A percentile compares a stretch with the other conserved stretches of the same genome.
phyloP scores from a whole-genome alignment of 2,329 filamentous ascomycete genomes.

The Torrubiella hemipterigena region DNA sequence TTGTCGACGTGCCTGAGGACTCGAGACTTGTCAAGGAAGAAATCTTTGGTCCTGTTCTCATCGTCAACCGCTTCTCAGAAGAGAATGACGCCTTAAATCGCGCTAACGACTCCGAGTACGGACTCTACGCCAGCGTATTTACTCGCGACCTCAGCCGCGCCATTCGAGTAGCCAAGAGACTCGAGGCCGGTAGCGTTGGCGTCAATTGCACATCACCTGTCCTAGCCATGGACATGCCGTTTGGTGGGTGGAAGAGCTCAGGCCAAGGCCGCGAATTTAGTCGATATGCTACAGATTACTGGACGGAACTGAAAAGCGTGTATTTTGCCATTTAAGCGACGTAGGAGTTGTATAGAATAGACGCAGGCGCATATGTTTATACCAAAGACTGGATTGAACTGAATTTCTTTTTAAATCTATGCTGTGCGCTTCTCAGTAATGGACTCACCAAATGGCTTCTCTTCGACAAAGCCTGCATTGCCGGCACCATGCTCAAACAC shows the following conservation, averaged over 20 bases:
- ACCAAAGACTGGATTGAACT: not conserved
- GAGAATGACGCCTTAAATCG: slow-evolving; percentile 61
- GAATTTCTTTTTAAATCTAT: not conserved
- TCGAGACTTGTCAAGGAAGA: slow-evolving; percentile 83
- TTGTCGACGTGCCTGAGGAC: slow-evolving; percentile 60
- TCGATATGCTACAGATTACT: too few relatives aligned
- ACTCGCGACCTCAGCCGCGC: slow-evolving; percentile 67
- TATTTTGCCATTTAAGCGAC: too few relatives aligned
- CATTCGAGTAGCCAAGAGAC: slow-evolving; percentile 57
- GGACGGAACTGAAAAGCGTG: too few relatives aligned
- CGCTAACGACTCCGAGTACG: slow-evolving; percentile 62
- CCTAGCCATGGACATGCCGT: too few relatives aligned
- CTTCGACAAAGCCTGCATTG: slow-evolving; percentile 37
- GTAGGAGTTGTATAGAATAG: too few relatives aligned
- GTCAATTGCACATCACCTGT: too few relatives aligned
- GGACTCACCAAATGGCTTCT: slow-evolving; percentile 34
- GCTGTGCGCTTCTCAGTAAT: slow-evolving; percentile 48
- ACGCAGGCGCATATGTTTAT: too few relatives aligned
- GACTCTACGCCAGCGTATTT: slow-evolving; percentile 66
- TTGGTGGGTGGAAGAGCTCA: too few relatives aligned
- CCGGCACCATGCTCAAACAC: slow-evolving; percentile 57
- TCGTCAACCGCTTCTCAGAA: slow-evolving; percentile 67
- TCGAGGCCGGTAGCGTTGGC: slow-evolving; percentile 53
- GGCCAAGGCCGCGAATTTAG: too few relatives aligned
- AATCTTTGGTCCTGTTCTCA: slow-evolving; percentile 73